Evolutionary conservation across 2,329 filamentous ascomycete genomes (phyloP).

Genomic region (Teratosphaeria nubilosa): DNA sequence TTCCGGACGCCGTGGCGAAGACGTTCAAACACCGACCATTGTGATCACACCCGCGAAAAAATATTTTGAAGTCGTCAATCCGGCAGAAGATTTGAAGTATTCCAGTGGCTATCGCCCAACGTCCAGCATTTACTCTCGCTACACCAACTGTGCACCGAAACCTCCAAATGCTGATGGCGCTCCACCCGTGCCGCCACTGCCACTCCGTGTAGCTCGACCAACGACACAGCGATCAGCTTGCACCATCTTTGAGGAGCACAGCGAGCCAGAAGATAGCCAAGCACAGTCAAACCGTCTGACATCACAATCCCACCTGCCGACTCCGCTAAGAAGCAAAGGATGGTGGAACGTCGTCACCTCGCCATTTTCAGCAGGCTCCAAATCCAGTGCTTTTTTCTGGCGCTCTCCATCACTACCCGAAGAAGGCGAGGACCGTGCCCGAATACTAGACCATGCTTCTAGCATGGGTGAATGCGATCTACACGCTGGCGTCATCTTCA

Average conservation of each 20-base stretch:
- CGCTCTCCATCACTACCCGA: slow-evolving; percentile 13
- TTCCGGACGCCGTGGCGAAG: background rate
- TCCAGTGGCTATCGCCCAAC: slow-evolving; percentile 28
- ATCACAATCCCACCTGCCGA: slow-evolving; percentile 37
- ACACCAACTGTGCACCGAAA: slow-evolving; percentile 28
- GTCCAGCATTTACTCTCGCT: slow-evolving; percentile 55
- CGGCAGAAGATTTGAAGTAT: slow-evolving; percentile 42
- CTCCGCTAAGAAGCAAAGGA: slow-evolving; percentile 51
- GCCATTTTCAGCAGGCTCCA: slow-evolving; percentile 43
- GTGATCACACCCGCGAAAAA: slow-evolving; percentile 44
- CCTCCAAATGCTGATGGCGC: slow-evolving; percentile 18
- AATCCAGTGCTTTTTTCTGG: slow-evolving; percentile 14
- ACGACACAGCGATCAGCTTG: background rate
- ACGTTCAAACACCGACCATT: slow-evolving; percentile 37
- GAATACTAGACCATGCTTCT: slow-evolving; percentile 15
- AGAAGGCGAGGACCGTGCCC: slow-evolving; percentile 7
- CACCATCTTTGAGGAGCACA: slow-evolving; percentile 36
- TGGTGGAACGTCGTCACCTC: slow-evolving; percentile 74
- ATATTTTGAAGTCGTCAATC: slow-evolving; percentile 50
- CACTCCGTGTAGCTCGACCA: slow-evolving; percentile 16
- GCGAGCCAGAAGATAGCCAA: slow-evolving; percentile 20
- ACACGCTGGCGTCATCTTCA: slow-evolving; percentile 14
- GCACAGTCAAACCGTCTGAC: slow-evolving; percentile 1
- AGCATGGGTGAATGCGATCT: slow-evolving; percentile 12
- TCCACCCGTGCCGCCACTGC: slow-evolving; percentile 53